Conservation (phyloP, 345 rosid genomes). For the Murraya paniculata region DNA sequence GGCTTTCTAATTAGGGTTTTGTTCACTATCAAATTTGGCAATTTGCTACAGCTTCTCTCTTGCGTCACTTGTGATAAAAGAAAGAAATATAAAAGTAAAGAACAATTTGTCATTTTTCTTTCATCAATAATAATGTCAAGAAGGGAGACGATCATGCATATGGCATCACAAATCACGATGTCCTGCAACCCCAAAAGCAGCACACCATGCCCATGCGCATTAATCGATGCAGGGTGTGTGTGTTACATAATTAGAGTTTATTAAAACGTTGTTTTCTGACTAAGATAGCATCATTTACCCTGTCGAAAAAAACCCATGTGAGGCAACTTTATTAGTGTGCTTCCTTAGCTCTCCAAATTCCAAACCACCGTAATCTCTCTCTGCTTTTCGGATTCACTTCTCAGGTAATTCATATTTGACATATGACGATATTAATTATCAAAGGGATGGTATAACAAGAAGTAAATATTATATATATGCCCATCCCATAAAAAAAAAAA, state of each 20-base stretch:
- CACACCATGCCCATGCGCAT: slow-evolving; percentile 27
- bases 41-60: not conserved
- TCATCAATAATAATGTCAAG: not conserved
- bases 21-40: not conserved
- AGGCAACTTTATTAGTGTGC: slow-evolving; percentile 22
- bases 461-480: too few relatives aligned
- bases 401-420: not conserved
- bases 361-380: slow-evolving; percentile 22
- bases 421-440: too few relatives aligned
- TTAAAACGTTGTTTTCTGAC: slow-evolving; percentile 28
- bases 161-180: not conserved
- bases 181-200: slow-evolving; percentile 13
- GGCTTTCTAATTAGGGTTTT: slow-evolving; percentile 14
- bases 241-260: slow-evolving; percentile 28
- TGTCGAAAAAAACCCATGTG: slow-evolving; percentile 26
- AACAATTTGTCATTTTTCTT: not conserved
- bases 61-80: slow-evolving; percentile 20
- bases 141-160: not conserved
- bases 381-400: not conserved
- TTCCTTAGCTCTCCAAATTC: slow-evolving; percentile 21
- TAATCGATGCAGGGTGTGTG: slow-evolving; percentile 23
- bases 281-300: slow-evolving; percentile 30
- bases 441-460: too few relatives aligned
- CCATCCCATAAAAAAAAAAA: too few relatives aligned
- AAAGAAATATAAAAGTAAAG: not conserved